These are phyloP conservation scores for Danielia oregonensis DNA, from an alignment of 805 yeast genomes.

Conservation along the genomic window DNA sequence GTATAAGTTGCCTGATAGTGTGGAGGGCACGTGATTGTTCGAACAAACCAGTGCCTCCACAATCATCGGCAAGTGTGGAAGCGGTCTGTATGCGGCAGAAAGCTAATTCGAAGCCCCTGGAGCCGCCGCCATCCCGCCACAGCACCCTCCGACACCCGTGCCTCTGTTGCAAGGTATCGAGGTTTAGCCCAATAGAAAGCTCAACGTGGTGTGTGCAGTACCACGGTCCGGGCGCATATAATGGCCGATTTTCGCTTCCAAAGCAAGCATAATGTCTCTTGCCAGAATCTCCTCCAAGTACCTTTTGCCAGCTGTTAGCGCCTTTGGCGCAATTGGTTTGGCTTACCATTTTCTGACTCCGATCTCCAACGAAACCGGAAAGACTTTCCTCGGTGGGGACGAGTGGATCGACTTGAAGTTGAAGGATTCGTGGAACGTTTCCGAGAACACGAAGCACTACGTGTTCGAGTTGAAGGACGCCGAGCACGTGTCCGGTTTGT, in stretches of 20 bases:
- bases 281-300: constrained; percentile 21
- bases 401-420: constrained; percentile 71
- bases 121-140: no score
- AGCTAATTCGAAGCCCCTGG: no score
- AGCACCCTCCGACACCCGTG: constrained; percentile 1
- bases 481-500: constrained; percentile 71
- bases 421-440: constrained; percentile 44
- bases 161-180: neutral
- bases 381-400: constrained; percentile 58
- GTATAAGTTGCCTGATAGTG: no score
- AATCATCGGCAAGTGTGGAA: no score
- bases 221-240: no score
- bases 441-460: constrained; percentile 64
- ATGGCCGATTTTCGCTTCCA: neutral
- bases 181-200: neutral
- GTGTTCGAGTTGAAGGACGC: constrained; percentile 64
- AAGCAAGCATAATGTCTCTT: constrained; percentile 17
- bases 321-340: constrained; percentile 33
- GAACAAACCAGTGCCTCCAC: no score
- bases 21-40: no score
- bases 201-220: no score
- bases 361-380: constrained; percentile 35
- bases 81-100: no score
- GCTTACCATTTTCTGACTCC: constrained; percentile 25
- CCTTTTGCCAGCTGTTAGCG: constrained; percentile 28